phyloP scores from a whole-genome alignment of 2,329 filamentous ascomycete species.

The Cercospora sojina region DNA sequence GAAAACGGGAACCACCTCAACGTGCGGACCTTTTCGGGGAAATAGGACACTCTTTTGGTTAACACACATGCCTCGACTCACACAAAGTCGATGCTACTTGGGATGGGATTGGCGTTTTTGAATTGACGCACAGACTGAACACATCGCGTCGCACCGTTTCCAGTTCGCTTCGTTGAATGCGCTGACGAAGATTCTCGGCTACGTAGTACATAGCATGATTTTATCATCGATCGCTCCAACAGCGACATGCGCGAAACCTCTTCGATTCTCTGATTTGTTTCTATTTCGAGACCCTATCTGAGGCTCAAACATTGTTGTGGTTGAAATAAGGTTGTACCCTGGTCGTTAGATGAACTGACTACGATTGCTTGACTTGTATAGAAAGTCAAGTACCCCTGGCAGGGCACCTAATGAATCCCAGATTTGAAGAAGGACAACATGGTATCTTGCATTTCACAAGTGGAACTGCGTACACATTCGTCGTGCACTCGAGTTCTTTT shows the following conservation, averaged over 20 bases:
- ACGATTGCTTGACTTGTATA: not conserved
- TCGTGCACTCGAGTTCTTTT: not conserved
- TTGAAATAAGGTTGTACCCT: not conserved
- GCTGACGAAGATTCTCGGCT: not conserved
- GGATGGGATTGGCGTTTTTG: not conserved
- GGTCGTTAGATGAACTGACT: not conserved
- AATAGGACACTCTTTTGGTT: not conserved
- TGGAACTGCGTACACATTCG: not conserved
- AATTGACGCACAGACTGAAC: not conserved
- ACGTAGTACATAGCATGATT: not conserved
- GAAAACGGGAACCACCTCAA: not conserved
- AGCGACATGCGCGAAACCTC: not conserved
- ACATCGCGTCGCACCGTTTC: not conserved
- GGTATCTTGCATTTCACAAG: not conserved
- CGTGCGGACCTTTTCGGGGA: not conserved
- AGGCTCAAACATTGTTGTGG: not conserved
- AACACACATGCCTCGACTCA: not conserved
- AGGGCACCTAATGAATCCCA: not conserved
- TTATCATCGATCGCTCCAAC: not conserved
- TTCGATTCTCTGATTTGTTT: not conserved
- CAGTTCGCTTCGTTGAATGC: not conserved
- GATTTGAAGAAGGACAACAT: not conserved
- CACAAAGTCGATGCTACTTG: not conserved
- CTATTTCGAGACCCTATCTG: not conserved
- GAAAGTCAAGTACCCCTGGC: not conserved